Evolutionary conservation across 352 stramenopile species (phyloP).

Genomic region (Globisporangium okanoganense): DNA sequence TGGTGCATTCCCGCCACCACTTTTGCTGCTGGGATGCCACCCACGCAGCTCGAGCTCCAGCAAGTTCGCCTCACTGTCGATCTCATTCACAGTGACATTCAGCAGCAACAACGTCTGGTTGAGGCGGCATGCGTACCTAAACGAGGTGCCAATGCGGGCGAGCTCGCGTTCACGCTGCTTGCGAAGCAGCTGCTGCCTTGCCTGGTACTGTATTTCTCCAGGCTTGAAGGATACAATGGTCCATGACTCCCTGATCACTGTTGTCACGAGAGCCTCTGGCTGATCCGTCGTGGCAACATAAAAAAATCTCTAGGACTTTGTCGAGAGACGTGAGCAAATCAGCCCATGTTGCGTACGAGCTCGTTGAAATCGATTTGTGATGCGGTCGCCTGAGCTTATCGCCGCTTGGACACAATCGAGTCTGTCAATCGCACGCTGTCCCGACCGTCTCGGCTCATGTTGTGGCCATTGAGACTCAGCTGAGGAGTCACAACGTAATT

Average conservation of each 20-base stretch:
- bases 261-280: constrained; percentile 4
- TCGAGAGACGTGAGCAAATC: background rate
- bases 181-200: constrained; percentile 2
- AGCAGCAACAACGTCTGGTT: constrained; percentile 24
- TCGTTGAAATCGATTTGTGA: constrained; percentile 1
- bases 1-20: background rate
- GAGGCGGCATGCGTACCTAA: constrained; percentile 22
- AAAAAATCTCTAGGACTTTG: background rate
- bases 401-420: background rate
- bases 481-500: no score
- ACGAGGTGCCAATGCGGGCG: constrained; percentile 14
- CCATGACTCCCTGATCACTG: constrained; percentile 16
- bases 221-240: no score
- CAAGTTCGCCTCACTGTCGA: constrained; percentile 19
- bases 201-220: constrained; percentile 22
- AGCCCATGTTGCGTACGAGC: background rate
- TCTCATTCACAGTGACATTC: constrained; percentile 21
- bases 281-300: background rate
- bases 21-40: constrained; percentile 22
- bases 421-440: no score
- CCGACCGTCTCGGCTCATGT: no score
- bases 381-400: background rate
- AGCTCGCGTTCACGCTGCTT: constrained; percentile 11
- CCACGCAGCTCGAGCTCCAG: constrained; percentile 23
- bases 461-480: no score